Evolutionary conservation across 1,284 basidiomycete genomes (phyloP).

Genomic region (Moesziomyces antarcticus): DNA sequence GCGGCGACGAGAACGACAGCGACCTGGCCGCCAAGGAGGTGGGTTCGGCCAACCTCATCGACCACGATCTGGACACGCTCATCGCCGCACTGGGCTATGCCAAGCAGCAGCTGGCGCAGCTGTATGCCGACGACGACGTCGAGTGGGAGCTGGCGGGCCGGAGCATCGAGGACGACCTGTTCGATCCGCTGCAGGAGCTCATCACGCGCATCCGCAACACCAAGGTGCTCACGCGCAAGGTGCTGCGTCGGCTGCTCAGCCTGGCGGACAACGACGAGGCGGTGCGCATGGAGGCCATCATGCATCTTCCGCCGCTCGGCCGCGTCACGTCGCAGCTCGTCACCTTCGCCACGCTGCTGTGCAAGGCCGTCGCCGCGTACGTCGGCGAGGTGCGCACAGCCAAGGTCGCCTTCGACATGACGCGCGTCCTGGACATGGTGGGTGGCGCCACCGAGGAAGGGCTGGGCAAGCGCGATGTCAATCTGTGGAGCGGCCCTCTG

Average conservation of each 20-base stretch:
- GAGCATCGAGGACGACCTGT: conserved; percentile 49
- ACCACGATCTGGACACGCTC: conserved; percentile 66
- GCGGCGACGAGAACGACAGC: conserved; percentile 74
- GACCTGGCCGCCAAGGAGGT: conserved; percentile 65
- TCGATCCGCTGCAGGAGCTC: conserved; percentile 55
- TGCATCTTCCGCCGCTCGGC: conserved; percentile 55
- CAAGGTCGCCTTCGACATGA: conserved; percentile 45
- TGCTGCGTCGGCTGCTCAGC: conserved; percentile 57
- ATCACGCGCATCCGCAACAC: conserved; percentile 55
- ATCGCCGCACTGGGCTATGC: conserved; percentile 58
- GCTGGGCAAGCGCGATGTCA: conserved; percentile 34
- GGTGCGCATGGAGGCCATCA: conserved; percentile 55
- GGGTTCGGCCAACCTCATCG: conserved; percentile 59
- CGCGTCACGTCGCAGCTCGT: conserved; percentile 58
- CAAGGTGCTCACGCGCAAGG: conserved; percentile 61
- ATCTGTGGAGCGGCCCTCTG: conserved; percentile 42
- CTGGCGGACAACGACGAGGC: conserved; percentile 60
- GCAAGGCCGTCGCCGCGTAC: conserved; percentile 37
- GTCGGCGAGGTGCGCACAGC: conserved; percentile 46
- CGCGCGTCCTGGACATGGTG: conserved; percentile 34
- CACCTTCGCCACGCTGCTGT: conserved; percentile 49
- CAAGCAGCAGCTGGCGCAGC: conserved; percentile 51
- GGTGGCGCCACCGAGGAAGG: conserved; percentile 50
- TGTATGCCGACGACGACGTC: conserved; percentile 51
- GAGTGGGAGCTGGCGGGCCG: conserved; percentile 53